These are phyloP conservation scores for Blastocystis hominis DNA, from an alignment of 352 stramenopile genomes.

Conservation along the genomic window DNA sequence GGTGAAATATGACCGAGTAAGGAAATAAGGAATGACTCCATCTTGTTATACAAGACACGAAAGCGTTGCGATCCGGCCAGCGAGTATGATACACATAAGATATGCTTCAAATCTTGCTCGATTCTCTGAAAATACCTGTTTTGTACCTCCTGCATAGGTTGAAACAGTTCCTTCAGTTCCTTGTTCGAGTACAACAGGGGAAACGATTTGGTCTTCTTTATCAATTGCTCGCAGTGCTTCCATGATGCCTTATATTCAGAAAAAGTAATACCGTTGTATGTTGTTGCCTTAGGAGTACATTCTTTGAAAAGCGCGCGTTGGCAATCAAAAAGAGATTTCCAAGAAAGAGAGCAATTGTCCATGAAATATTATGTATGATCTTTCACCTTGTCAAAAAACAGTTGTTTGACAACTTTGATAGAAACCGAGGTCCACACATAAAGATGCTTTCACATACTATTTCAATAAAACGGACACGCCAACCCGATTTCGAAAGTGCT, in stretches of 20 bases:
- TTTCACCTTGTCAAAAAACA: constrained; percentile 10
- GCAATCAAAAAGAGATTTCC: constrained; percentile 39
- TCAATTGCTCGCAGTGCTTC: constrained; percentile 1
- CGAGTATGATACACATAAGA: background rate
- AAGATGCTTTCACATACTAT: background rate
- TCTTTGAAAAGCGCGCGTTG: background rate
- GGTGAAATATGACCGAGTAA: background rate
- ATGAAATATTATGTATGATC: constrained; percentile 20
- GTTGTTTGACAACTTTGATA: background rate
- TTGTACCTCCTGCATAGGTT: background rate
- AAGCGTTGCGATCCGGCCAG: background rate
- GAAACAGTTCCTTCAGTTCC: background rate
- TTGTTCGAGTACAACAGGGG: background rate
- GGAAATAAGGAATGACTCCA: constrained; percentile 29
- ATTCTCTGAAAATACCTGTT: background rate
- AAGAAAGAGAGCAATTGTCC: constrained; percentile 6
- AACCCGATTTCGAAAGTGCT: too few relatives aligned
- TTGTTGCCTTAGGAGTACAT: background rate
- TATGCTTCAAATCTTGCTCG: background rate
- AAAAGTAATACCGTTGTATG: background rate
- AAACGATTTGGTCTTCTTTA: background rate
- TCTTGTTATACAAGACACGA: background rate
- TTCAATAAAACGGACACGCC: too few relatives aligned
- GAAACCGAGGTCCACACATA: background rate
- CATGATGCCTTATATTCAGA: constrained; percentile 9